Percentiles rank a stretch among this genome's conserved stretches.
Evolutionary conservation across 257 asterid species (phyloP).

Genomic region (Solanum pinnatisectum): DNA sequence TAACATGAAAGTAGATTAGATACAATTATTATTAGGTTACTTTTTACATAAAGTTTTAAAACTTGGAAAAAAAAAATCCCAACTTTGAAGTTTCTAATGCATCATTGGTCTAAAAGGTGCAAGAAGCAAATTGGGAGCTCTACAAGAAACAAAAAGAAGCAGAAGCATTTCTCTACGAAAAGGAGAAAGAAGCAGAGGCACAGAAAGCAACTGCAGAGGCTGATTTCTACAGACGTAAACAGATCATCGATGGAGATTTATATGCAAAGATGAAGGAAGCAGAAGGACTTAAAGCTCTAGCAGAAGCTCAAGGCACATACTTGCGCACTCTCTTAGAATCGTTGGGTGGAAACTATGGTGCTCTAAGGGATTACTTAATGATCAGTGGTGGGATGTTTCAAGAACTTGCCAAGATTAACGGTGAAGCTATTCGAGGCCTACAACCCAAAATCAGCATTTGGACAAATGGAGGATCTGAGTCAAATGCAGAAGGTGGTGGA

Average conservation of each 20-base stretch:
- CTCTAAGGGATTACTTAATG: constrained; percentile 53
- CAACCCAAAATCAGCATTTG: constrained; percentile 66
- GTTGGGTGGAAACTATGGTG: constrained; percentile 46
- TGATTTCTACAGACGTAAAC: constrained; percentile 25
- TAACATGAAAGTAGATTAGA: not conserved
- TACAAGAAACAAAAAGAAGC: constrained; percentile 56
- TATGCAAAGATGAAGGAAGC: constrained; percentile 58
- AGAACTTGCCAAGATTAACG: constrained; percentile 51
- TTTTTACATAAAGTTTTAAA: not conserved
- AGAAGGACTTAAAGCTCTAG: constrained; percentile 48
- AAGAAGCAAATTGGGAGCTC: constrained; percentile 63
- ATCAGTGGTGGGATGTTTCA: constrained; percentile 47
- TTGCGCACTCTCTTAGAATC: constrained; percentile 30
- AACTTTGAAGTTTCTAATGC: not conserved
- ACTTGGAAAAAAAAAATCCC: not conserved
- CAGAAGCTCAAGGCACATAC: constrained; percentile 57
- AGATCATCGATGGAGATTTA: constrained; percentile 36
- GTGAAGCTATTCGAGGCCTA: constrained; percentile 38
- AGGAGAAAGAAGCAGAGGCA: constrained; percentile 48
- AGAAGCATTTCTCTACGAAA: constrained; percentile 47
- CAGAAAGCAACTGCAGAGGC: constrained; percentile 50
- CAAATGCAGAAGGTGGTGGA: not conserved
- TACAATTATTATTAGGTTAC: not conserved
- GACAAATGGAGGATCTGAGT: constrained; percentile 21
- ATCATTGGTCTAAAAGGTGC: constrained; percentile 20